Evolutionary conservation across 2,329 filamentous ascomycete genomes (phyloP).

Genomic region (Phoma sp.): DNA sequence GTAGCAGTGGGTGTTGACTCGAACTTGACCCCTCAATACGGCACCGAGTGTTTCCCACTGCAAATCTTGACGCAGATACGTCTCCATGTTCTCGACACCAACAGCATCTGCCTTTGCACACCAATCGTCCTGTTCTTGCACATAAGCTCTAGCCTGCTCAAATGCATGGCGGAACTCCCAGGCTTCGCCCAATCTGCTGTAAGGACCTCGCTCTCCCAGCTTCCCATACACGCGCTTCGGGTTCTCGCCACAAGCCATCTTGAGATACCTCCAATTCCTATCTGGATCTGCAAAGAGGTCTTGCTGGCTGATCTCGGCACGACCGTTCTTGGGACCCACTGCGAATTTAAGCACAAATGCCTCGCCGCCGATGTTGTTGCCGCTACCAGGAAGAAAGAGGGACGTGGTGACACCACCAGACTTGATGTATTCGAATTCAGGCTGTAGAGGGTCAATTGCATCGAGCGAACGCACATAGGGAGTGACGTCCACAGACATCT

Average conservation of each 20-base stretch:
- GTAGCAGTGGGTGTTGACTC: conserved; percentile 75
- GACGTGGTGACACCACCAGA: conserved; percentile 75
- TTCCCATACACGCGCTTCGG: conserved; percentile 66
- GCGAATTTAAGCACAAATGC: conserved; percentile 62
- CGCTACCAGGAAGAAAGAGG: conserved; percentile 69
- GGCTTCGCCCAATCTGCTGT: conserved; percentile 70
- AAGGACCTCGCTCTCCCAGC: conserved; percentile 22
- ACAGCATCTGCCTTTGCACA: conserved; percentile 48
- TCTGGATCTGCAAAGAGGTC: conserved; percentile 54
- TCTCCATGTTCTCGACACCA: conserved; percentile 51
- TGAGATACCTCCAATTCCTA: conserved; percentile 71
- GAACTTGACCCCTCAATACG: conserved; percentile 69
- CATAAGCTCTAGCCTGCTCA: conserved; percentile 64
- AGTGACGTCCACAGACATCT: conserved; percentile 68
- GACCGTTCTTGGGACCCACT: conserved; percentile 58
- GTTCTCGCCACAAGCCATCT: conserved; percentile 79
- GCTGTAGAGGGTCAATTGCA: conserved; percentile 67
- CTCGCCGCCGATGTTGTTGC: conserved; percentile 76
- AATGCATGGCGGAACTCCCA: conserved; percentile 73
- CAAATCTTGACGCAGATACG: conserved; percentile 67
- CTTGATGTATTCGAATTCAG: conserved; percentile 71
- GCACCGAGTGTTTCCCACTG: conserved; percentile 68
- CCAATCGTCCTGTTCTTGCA: conserved; percentile 71
- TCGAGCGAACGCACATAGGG: conserved; percentile 73
- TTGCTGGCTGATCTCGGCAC: conserved; percentile 68